Base-by-base conservation (phyloP, 306 rosid genomes). In the Bauhinia variegata region DNA sequence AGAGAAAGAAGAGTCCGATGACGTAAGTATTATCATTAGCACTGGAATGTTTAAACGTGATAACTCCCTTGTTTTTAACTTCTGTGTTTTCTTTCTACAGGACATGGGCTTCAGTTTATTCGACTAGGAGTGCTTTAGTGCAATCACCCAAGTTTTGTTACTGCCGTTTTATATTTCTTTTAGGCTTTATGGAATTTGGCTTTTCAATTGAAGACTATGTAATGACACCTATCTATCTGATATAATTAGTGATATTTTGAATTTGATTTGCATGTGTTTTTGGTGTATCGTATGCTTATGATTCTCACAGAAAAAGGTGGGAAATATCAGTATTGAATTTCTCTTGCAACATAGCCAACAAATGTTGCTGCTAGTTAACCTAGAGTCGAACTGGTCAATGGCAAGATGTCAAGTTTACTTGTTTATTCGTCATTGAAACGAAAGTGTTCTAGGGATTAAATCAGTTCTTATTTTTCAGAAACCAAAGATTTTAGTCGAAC, bases 81-180 rank as follows among this genome's bases (percentile, higher is more conserved):
- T 11, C 5, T 13, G 2, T 19, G 33, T 72, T 23, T 52, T 68
- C 37, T 36, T 75, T 54, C 19, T 79, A 59, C 89, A 86, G 96
- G 96, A 86, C 19, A 84, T 89, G 89, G 89, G 92, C 12, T 89
- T 89, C 63, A 71, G 96, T 72, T 83, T 89, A 34, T 89, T 89
- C 2, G 92, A 86, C 62, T 89, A 65, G 54, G 4, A 68, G 50
- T 42, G 18, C 31, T 48, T 72, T 68, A 58, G 76, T 46, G n/a
- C n/a, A n/a, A n/a, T n/a, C n/a, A n/a, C n/a, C n/a, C n/a, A n/a
- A 74, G 75, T 33, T 78, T 74, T 74, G 82, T 62, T 52, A 17
- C 54, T 60, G 50, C 44, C 62, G 76, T 67, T 70, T 63, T 63
- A 71, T 63, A 53, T 78, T 63, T 67, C 38, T 38, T 36, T 67